These are phyloP conservation scores for Tylopilus balloui DNA, from an alignment of 768 basidiomycete genomes.

Conservation along the genomic window DNA sequence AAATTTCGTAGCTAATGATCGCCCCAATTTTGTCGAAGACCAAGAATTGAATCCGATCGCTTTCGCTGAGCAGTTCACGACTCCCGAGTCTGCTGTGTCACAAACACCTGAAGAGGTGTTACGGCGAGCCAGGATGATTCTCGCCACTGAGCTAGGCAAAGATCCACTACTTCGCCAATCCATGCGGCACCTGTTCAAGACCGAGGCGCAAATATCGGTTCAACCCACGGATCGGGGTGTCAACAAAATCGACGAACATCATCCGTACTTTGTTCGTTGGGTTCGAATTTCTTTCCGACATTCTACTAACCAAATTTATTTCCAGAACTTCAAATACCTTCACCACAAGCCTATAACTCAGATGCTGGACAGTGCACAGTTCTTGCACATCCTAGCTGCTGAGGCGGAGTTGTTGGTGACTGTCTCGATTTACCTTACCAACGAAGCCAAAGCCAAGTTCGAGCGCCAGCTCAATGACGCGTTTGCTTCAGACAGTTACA, in stretches of 20 bases:
- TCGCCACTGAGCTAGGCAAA: constrained; percentile 87
- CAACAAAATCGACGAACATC: constrained; percentile 68
- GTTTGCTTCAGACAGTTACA: constrained; percentile 79
- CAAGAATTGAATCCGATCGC: constrained; percentile 73
- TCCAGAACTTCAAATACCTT: constrained; percentile 93
- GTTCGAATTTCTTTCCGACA: neutral
- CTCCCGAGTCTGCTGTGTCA: constrained; percentile 57
- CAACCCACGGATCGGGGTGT: constrained; percentile 85
- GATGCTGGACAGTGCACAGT: constrained; percentile 72
- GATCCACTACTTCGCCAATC: constrained; percentile 83
- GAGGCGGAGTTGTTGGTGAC: constrained; percentile 86
- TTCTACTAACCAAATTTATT: constrained; percentile 4
- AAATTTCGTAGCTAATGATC: constrained; percentile 64
- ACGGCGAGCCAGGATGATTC: constrained; percentile 71
- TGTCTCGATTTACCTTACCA: constrained; percentile 63
- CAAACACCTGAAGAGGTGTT: constrained; percentile 65
- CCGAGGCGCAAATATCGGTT: constrained; percentile 71
- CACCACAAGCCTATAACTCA: constrained; percentile 66
- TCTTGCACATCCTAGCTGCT: constrained; percentile 85
- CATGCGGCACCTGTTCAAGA: constrained; percentile 70
- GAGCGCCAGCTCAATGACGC: constrained; percentile 75
- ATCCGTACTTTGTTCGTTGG: constrained; percentile 62
- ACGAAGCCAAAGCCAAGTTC: constrained; percentile 59
- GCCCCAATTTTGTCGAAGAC: constrained; percentile 72
- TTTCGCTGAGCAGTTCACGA: constrained; percentile 83